Evolutionary conservation across 2,329 filamentous ascomycete genomes (phyloP), one percentile per base, ranked within the genome.

Genomic region (Trichoderma endophyticum): DNA sequence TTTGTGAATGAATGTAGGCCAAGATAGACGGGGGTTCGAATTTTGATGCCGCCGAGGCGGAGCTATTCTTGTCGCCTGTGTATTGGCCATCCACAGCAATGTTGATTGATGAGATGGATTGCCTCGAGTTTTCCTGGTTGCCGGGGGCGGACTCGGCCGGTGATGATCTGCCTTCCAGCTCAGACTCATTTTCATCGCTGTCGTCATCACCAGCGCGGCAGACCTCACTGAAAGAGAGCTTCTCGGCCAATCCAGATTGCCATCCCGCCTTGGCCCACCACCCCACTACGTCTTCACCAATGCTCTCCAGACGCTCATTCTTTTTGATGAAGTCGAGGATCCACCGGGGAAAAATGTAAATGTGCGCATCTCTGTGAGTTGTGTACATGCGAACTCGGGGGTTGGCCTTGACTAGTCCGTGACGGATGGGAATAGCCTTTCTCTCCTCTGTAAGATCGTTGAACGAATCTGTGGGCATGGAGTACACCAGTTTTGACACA

Each of bases 221-320:
- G 4, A 95, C 87, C 59, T 91, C 86, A 64, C 88, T 84, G 67
- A 97, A 83, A 1, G 90, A 88, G 8, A 98, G 86, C 81, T 97
- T 98, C 66, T 92, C 89, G 0, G 88, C 89, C 3, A 98, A 84
- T 0, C 93, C 93, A 3, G 88, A 85, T 81, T 98, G 95, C 96
- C 96, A 99, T 70, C 91, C 90, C 1, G 95, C 90, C 80, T 98
- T 98, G 39, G 95, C 93, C 94, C 95, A 97, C 92, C 93, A 97
- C 7, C 95, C 94, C 18, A 98, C 85, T 6, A 98, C 90, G 78
- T 98, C 95, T 80, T 98, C 95, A 36, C 92, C 93, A 62, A 99
- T 90, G 71, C 91, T 97, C 77, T 97, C 93, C 74, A 99, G 89
- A 12, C 88, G 90, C 34, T 95, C 91, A 77, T 98, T 97, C 73